Base-by-base conservation (phyloP, 2,329 filamentous ascomycete species). In the Tympanopsis confertula region DNA sequence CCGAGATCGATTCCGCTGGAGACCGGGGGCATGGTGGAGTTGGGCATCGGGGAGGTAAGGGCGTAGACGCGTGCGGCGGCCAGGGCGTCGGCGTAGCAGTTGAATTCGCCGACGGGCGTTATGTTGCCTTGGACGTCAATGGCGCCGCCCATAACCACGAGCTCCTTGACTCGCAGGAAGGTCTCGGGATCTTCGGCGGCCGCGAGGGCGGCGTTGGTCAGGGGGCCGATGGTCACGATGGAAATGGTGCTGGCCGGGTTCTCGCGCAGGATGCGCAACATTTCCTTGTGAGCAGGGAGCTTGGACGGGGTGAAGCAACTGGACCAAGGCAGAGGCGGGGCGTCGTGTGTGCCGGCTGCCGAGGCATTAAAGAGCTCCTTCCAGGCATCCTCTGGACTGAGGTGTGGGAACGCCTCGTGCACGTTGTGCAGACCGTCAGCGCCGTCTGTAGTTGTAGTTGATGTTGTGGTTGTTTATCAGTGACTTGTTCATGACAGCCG, bases 121-220 rank as follows among this genome's bases (percentile, higher is more conserved):
- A 85, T 78, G 57, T 98, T 98, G 47, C 91, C 91, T 37, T 78
- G 71, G 33, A 78, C 63, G 41, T 83, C 69, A 38, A 98, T 73
- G 18, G 85, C 80, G 42, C 91, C 91, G 41, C 89, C 91, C 91
- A 98, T 98, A 35, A 95, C 84, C 3, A 94, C 81, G 3, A 98
- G 73, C 58, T 96, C 87, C 57, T 93, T 94, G 36, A 79, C 85
- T 32, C 78, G 77, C 39, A 98, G 68, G 57, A 98, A 95, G 0
- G 87, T 81, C 57, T 89, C 86, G 0, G 88, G 81, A 47, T 96
- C 89, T 50, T 86, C 78, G 13, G 86, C 79, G 3, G 91, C 88
- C 3, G 91, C 91, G 19, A 94, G 61, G 1, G 91, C 91, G 20
- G 94, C 64, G 54, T 94, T 98, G n/a, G 91, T 96, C 47, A 96